Base-by-base conservation (phyloP, 805 yeast species). In the Candida maesae region DNA sequence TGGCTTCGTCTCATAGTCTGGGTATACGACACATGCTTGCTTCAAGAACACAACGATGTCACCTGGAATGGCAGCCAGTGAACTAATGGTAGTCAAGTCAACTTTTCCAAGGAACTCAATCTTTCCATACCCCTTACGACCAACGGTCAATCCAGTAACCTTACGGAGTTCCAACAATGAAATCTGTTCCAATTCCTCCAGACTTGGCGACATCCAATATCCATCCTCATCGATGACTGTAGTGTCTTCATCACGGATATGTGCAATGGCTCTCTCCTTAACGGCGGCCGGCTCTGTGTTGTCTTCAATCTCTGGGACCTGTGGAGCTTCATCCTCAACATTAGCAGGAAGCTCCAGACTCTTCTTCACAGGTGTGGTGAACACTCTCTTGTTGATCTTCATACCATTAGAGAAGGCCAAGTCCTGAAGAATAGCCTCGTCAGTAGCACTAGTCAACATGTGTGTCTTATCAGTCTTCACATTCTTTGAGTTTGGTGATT, bases 141-240 rank as follows among this genome's bases (percentile, higher is more conserved):
- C 99, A 45, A 93, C 78, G 13, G 74, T 74, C 58, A 90, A 79
- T 39, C 79, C 70, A 14, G 70, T 53, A 18, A 93, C 83, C 6
- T 73, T 55, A 41, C 83, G 78, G 36, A 88, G 71, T 46, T 87
- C 82, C 9, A 78, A 64, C 28, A 85, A 67, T 0, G 87, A 61
- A 72, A 76, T 70, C 14, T 69, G 63, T 41, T 74, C 71, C 38
- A 93, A 66, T 36, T 79, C 79, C 5, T 79, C 74, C 28, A 82
- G 56, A 3, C 88, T 69, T 14, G 99, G 99, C 6, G 85, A 76
- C 39, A 81, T 82, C 86, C 93, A 93, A 64, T 90, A 93, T 6
- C 90, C 96, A 36, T 84, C 76, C 12, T 79, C 80, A 38, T 82
- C 57, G 21, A 49, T 44, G 29, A 33, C 21, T 4, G 35, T 37